Percentiles rank a stretch among this genome's conserved stretches.
Conservation (phyloP, 495 filamentous ascomycete genomes). For the Tuber melanosporum region DNA sequence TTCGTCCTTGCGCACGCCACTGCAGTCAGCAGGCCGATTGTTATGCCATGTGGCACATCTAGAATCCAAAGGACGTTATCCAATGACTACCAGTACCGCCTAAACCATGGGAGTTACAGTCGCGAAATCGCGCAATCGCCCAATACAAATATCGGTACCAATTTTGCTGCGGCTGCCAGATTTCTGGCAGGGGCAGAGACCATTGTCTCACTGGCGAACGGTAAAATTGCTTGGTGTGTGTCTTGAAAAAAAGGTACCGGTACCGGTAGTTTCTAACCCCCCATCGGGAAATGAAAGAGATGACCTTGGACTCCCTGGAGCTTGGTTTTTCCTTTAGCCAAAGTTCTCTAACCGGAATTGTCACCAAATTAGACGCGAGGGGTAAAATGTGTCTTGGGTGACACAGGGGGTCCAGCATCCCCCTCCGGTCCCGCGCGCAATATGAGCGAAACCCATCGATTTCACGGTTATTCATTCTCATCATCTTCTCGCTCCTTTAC, state of each 20-base stretch:
- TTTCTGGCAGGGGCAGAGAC: background rate
- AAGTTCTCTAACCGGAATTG: background rate
- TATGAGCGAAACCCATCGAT: conserved; percentile 9
- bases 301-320: background rate
- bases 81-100: background rate
- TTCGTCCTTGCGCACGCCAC: background rate
- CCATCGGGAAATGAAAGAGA: conserved; percentile 2
- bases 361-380: background rate
- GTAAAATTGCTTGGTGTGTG: background rate
- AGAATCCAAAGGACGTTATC: background rate
- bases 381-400: conserved; percentile 3
- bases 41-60: background rate
- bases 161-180: background rate
- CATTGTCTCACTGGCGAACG: background rate
- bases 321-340: background rate
- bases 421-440: conserved; percentile 6
- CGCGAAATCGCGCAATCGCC: background rate
- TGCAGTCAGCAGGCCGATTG: background rate
- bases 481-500: conserved; percentile 5
- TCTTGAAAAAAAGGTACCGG: background rate
- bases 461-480: background rate
- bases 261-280: background rate
- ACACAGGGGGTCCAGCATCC: background rate
- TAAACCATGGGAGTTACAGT: background rate
- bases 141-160: background rate